Percentiles rank a stretch among this genome's conserved stretches.
These are phyloP conservation scores for Globisporangium spinosum DNA, from an alignment of 352 stramenopile species.

Conservation along the genomic window DNA sequence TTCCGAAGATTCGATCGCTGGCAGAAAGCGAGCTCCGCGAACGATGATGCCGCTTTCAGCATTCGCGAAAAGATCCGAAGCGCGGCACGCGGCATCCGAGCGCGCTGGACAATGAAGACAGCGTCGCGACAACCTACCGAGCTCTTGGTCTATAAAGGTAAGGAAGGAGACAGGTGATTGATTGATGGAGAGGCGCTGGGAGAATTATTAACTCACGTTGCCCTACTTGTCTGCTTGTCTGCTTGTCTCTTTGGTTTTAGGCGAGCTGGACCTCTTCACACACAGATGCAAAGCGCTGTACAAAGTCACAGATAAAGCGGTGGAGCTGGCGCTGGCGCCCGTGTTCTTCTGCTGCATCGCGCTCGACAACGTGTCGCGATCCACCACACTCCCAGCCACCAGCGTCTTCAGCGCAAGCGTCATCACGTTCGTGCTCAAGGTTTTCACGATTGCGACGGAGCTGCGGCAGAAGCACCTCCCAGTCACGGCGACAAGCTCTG, in stretches of 20 bases:
- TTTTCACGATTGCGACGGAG: slow-evolving; percentile 24
- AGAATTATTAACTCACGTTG: not conserved
- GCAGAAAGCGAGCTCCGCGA: slow-evolving; percentile 3
- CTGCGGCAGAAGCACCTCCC: slow-evolving; percentile 15
- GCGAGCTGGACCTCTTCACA: not conserved
- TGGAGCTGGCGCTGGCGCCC: slow-evolving; percentile 33
- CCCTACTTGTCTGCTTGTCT: not conserved
- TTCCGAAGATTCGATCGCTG: slow-evolving; percentile 9
- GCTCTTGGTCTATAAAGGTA: not conserved
- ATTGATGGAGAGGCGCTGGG: not conserved
- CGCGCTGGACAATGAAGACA: not conserved
- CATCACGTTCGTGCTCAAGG: slow-evolving; percentile 39
- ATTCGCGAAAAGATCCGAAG: slow-evolving; percentile 5
- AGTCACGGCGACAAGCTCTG: not conserved
- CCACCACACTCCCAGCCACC: slow-evolving; percentile 22
- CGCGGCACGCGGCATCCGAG: not conserved
- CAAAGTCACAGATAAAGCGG: slow-evolving; percentile 23
- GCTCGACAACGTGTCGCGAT: slow-evolving; percentile 23
- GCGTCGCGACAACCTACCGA: not conserved
- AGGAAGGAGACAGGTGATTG: not conserved
- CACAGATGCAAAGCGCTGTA: slow-evolving; percentile 5
- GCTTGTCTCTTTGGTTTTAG: not conserved
- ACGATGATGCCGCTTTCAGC: not conserved
- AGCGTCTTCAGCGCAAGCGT: slow-evolving; percentile 38
- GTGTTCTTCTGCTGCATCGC: slow-evolving; percentile 46